phyloP scores from a whole-genome alignment of 148 eudicot species.

The Fallopia convolvulus region DNA sequence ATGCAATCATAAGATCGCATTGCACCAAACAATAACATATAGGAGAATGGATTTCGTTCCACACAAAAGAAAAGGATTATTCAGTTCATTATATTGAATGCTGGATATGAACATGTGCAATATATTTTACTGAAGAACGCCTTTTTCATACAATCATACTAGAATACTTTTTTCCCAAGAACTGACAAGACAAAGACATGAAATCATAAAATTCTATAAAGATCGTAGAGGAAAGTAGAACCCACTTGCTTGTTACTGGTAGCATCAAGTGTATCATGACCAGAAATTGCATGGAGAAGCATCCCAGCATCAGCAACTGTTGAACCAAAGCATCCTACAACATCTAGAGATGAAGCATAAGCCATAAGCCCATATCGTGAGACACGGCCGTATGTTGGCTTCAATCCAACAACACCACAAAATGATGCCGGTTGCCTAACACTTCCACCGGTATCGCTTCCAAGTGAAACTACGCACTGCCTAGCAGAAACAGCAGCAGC shows the following conservation, averaged over 20 bases:
- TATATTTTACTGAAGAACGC: not conserved
- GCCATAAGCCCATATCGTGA: conserved; percentile 98
- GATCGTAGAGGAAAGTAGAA: not conserved
- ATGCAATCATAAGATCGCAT: not conserved
- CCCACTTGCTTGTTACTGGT: conserved; percentile 68
- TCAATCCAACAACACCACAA: conserved; percentile 96
- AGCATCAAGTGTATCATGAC: conserved; percentile 89
- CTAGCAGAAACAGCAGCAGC: conserved; percentile 98
- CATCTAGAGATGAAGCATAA: conserved; percentile 97
- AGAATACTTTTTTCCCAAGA: not conserved
- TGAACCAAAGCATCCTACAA: conserved; percentile 92
- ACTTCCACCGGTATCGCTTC: conserved; percentile 99
- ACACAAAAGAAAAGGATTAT: not conserved
- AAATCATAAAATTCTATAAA: not conserved
- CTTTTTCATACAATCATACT: not conserved
- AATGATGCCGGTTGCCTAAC: conserved; percentile 98
- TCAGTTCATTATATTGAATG: not conserved
- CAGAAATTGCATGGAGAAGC: conserved; percentile 73
- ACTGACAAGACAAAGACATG: not conserved
- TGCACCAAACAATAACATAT: not conserved
- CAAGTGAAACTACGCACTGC: conserved; percentile 89
- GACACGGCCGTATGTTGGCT: conserved; percentile 98
- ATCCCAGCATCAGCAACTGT: conserved; percentile 94
- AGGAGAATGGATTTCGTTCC: not conserved
- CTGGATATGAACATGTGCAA: not conserved